phyloP scores from a whole-genome alignment of 1,284 basidiomycete genomes.

The Schizophyllum commune region DNA sequence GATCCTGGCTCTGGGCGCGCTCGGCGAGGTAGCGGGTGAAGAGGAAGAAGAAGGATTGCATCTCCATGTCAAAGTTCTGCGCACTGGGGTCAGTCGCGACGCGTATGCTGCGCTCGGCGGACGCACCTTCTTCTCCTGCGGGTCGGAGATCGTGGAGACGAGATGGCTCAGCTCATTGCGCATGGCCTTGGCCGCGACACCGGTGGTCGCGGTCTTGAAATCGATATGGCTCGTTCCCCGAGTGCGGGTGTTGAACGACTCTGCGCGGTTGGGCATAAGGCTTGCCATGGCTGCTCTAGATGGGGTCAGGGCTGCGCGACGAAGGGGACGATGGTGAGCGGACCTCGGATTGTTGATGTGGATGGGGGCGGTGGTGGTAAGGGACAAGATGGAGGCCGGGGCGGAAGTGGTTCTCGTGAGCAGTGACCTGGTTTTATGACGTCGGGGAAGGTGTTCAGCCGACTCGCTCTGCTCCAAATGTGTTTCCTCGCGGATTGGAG shows the following conservation, averaged over 20 bases:
- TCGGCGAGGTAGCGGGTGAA: conserved; percentile 98
- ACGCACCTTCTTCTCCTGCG: conserved; percentile 74
- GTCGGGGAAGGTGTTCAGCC: conserved; percentile 1
- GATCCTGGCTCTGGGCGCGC: conserved; percentile 89
- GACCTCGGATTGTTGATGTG: conserved; percentile 42
- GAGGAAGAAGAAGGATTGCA: conserved; percentile 98
- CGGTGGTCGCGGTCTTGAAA: conserved; percentile 98
- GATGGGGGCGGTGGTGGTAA: conserved; percentile 49
- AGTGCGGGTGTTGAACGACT: conserved; percentile 57
- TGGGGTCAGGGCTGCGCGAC: conserved; percentile 11
- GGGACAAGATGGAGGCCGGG: conserved; percentile 57
- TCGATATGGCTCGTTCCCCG: conserved; percentile 70
- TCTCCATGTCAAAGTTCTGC: conserved; percentile 94
- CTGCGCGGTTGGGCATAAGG: conserved; percentile 46
- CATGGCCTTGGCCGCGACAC: conserved; percentile 97
- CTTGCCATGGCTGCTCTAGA: conserved; percentile 46
- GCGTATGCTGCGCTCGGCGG: background rate
- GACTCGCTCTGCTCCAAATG: no score
- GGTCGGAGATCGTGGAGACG: conserved; percentile 78
- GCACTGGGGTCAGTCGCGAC: conserved; percentile 11
- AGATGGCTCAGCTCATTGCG: conserved; percentile 96
- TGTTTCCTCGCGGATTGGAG: conserved; percentile 4
- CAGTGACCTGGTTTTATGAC: conserved; percentile 46
- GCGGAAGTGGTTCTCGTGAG: conserved; percentile 39
- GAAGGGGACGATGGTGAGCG: conserved; percentile 4